phyloP scores from a whole-genome alignment of 2,329 filamentous ascomycete species.

The Phialemonium atrogriseum region DNA sequence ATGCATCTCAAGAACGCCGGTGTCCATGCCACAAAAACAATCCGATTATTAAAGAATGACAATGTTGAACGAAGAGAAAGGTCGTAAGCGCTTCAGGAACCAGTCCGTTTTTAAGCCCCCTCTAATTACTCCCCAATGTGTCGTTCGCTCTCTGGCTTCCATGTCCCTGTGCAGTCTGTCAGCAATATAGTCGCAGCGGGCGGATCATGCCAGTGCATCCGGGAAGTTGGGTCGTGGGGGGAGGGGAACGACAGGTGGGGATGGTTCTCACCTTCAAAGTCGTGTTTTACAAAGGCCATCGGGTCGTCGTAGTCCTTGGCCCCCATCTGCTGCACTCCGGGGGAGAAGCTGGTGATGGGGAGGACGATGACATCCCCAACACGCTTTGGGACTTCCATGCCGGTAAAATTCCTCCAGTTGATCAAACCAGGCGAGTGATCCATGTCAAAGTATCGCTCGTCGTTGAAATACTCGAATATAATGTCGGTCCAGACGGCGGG shows the following conservation, averaged over 20 bases:
- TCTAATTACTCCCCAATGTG: slow-evolving; percentile 63
- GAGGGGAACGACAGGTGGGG: no score
- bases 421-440: slow-evolving; percentile 61
- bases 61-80: no score
- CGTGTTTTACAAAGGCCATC: slow-evolving; percentile 96
- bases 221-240: background rate
- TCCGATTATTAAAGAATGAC: no score
- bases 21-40: no score
- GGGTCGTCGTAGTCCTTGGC: slow-evolving; percentile 82
- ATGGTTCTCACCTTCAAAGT: slow-evolving; percentile 96
- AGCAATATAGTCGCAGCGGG: no score
- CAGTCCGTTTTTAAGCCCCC: no score
- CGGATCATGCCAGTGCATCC: no score
- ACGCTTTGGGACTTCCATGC: slow-evolving; percentile 73
- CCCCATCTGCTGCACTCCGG: slow-evolving; percentile 88
- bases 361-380: slow-evolving; percentile 90
- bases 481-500: slow-evolving; percentile 91
- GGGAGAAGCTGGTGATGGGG: slow-evolving; percentile 95
- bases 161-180: slow-evolving; percentile 46
- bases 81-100: no score
- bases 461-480: slow-evolving; percentile 90
- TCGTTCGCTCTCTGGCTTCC: slow-evolving; percentile 65
- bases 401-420: slow-evolving; percentile 82
- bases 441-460: slow-evolving; percentile 81
- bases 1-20: no score